A percentile compares a stretch with the other conserved stretches of the same genome.
Evolutionary conservation across 2,329 filamentous ascomycete species (phyloP).

Genomic region (Fusarium napiforme): DNA sequence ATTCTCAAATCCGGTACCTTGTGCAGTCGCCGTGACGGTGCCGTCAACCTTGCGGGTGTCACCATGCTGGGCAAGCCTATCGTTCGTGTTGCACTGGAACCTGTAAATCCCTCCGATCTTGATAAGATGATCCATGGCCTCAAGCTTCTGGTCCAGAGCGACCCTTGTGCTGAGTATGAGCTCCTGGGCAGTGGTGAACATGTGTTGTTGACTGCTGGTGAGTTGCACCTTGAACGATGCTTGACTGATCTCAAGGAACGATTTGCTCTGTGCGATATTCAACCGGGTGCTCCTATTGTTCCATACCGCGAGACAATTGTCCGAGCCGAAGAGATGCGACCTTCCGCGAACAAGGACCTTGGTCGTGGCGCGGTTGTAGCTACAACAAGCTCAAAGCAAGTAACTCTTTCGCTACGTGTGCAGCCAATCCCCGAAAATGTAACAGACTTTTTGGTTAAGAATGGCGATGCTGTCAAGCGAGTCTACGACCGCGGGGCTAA

Average conservation of each 20-base stretch:
- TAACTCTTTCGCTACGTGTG: slow-evolving; percentile 80
- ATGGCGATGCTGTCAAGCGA: slow-evolving; percentile 80
- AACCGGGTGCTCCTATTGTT: slow-evolving; percentile 92
- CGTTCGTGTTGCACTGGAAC: slow-evolving; percentile 94
- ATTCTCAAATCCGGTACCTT: slow-evolving; percentile 97
- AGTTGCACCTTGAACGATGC: slow-evolving; percentile 93
- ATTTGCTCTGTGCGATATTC: slow-evolving; percentile 93
- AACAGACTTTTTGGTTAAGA: slow-evolving; percentile 86
- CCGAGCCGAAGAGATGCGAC: slow-evolving; percentile 88
- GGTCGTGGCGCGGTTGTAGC: slow-evolving; percentile 83
- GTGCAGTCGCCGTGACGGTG: slow-evolving; percentile 86
- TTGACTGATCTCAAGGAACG: slow-evolving; percentile 92
- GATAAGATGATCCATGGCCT: slow-evolving; percentile 95
- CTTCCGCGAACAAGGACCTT: slow-evolving; percentile 84
- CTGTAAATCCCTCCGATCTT: slow-evolving; percentile 86
- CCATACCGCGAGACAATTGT: slow-evolving; percentile 95
- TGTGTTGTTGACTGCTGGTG: slow-evolving; percentile 91
- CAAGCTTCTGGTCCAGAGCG: slow-evolving; percentile 88
- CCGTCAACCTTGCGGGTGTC: slow-evolving; percentile 90
- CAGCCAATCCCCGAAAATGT: slow-evolving; percentile 81
- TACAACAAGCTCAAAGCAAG: slow-evolving; percentile 85
- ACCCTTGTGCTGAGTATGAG: slow-evolving; percentile 96
- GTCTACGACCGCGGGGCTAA: slow-evolving; percentile 75
- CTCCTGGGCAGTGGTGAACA: slow-evolving; percentile 94
- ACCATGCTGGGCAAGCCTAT: slow-evolving; percentile 85